Evolutionary conservation across 805 yeast species (phyloP), one percentile per base, ranked within the genome.

Genomic region (Suhomyces prunicola): DNA sequence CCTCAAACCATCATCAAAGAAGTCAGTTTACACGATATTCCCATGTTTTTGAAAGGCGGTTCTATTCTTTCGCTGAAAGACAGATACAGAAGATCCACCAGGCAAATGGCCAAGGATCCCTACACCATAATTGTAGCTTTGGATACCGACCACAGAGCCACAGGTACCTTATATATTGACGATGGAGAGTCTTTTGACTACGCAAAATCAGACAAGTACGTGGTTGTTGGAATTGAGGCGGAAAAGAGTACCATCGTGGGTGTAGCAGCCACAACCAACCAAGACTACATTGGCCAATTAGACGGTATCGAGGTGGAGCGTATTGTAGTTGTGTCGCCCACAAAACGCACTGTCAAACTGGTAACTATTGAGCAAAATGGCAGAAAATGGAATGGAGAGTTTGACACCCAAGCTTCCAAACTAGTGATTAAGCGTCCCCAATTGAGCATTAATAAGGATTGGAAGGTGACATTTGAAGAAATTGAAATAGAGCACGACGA

Each of bases 21-120:
- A 0, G 72, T 67, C 2, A 76, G 81, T 2, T 67, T 92, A 48
- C 71, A 77, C 5, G 83, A 82, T 48, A 81, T 89, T 15, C 97
- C 98, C 0, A 76, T 88, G 45, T 80, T 80, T 29, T 68, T 87
- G 15, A 83, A 84, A 62, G 94, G 96, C n/a, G 98, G 98, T 0
- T 78, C 85, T 33, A 80, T 93, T 12, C 65, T 87, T 23, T 74
- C 86, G 13, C 79, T 83, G 36, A 87, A 86, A 56, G 88, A 85
- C 48, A 80, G 96, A 57, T 80, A 84, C 58, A 83, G 99, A 65
- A 81, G 98, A 57, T 88, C 96, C 0, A 71, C 96, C 3, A 83
- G 78, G 63, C 71, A 88, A 56, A 89, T 88, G 93, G 72, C 65
- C 24, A 71, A 78, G 57, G 98, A 92, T 65, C 97, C 97, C 4